Evolutionary conservation across 495 filamentous ascomycete species (phyloP).

Genomic region (Geoglossum glabrum): DNA sequence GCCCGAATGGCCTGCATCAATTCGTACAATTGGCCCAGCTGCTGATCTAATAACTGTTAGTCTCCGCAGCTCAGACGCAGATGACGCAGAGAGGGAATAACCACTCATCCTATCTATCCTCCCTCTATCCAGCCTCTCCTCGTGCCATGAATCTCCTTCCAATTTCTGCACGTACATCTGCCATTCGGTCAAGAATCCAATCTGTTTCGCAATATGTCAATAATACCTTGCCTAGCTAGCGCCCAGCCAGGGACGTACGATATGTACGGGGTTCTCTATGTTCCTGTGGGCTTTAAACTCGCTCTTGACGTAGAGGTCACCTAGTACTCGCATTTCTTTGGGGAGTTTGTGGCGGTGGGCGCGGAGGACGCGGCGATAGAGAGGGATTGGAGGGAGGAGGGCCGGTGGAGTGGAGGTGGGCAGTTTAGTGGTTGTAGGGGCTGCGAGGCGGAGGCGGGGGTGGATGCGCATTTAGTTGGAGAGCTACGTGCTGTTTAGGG

Average conservation of each 20-base stretch:
- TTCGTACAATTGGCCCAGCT: slow-evolving; percentile 83
- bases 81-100: slow-evolving; percentile 24
- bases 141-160: slow-evolving; percentile 37
- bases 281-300: slow-evolving; percentile 70
- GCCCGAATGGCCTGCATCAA: slow-evolving; percentile 72
- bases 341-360: slow-evolving; percentile 65
- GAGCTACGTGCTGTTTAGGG: too few species aligned
- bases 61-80: slow-evolving; percentile 1
- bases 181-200: slow-evolving; percentile 94
- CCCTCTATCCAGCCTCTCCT: slow-evolving; percentile 50
- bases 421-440: too few species aligned
- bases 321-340: slow-evolving; percentile 53
- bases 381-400: slow-evolving; percentile 73
- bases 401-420: too few species aligned
- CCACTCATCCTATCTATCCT: slow-evolving; percentile 92
- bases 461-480: too few species aligned
- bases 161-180: slow-evolving; percentile 81
- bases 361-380: slow-evolving; percentile 75
- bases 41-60: slow-evolving; percentile 43
- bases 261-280: slow-evolving; percentile 79
- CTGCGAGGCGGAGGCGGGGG: too few species aligned
- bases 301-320: slow-evolving; percentile 75
- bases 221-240: background rate
- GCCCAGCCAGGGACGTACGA: slow-evolving; percentile 33
- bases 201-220: slow-evolving; percentile 25